These are phyloP conservation scores for Penicillium herquei DNA, from an alignment of 495 filamentous ascomycete genomes.

Conservation along the genomic window DNA sequence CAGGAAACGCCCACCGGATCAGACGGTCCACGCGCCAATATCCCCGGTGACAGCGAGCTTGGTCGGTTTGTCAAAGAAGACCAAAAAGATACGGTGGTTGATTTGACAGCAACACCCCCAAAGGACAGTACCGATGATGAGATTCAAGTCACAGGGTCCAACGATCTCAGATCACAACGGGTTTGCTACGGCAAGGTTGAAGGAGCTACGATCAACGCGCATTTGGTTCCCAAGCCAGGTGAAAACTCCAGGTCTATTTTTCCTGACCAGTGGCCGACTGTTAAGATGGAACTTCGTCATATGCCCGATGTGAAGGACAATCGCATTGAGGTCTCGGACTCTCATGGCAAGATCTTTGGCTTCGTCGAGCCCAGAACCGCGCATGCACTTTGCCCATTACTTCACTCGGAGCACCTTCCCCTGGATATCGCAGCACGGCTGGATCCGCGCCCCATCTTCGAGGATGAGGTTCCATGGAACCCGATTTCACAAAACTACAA, in stretches of 20 bases:
- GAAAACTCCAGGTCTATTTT: constrained; percentile 44
- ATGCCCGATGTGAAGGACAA: constrained; percentile 47
- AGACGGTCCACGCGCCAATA: constrained; percentile 39
- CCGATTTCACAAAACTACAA: constrained; percentile 50
- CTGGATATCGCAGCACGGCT: constrained; percentile 68
- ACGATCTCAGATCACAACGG: constrained; percentile 52
- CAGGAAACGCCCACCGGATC: constrained; percentile 36
- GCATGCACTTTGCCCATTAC: constrained; percentile 62
- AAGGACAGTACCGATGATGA: constrained; percentile 41
- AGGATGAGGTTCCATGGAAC: constrained; percentile 56
- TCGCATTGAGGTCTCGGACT: constrained; percentile 68
- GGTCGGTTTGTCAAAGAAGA: constrained; percentile 63
- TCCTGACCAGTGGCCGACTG: constrained; percentile 61
- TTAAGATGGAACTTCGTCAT: constrained; percentile 67
- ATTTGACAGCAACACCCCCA: constrained; percentile 52
- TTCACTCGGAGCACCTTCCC: constrained; percentile 60
- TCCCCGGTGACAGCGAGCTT: constrained; percentile 53
- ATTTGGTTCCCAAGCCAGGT: constrained; percentile 63
- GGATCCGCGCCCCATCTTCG: constrained; percentile 54
- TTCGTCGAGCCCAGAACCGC: constrained; percentile 69
- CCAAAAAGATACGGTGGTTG: constrained; percentile 53
- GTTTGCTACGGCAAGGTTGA: constrained; percentile 86
- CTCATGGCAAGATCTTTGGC: constrained; percentile 68
- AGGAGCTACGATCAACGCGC: constrained; percentile 63
- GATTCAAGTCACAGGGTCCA: constrained; percentile 42